Evolutionary conservation across 225 moss, liverwort and hornwort genomes (phyloP).

Genomic region (Pseudisothecium myosuroides): DNA sequence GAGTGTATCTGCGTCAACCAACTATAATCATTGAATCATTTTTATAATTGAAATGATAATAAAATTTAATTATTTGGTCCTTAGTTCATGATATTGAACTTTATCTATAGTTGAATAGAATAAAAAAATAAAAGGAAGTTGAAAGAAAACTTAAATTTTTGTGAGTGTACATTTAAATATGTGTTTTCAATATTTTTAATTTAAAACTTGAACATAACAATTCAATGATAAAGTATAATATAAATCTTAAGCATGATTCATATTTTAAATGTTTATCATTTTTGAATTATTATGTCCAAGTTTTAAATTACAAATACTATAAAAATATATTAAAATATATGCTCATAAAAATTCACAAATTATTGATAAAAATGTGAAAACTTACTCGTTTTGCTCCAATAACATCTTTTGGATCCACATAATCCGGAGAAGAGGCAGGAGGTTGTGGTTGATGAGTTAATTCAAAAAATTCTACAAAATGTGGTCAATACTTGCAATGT

Average conservation of each 20-base stretch:
- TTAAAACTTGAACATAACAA: neutral
- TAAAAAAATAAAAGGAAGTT: no score
- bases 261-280: neutral
- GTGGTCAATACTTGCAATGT: neutral
- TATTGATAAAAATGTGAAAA: neutral
- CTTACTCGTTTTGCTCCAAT: slow-evolving; percentile 10
- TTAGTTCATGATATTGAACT: no score
- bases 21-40: neutral
- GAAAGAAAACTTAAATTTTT: neutral
- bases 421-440: slow-evolving; percentile 16
- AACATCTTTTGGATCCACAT: slow-evolving; percentile 3
- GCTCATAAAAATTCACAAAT: neutral
- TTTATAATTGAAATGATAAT: neutral
- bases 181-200: neutral
- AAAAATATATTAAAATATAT: no score
- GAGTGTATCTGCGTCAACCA: slow-evolving; percentile 8
- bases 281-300: neutral
- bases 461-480: slow-evolving; percentile 26
- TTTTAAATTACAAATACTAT: no score
- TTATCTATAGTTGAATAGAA: neutral
- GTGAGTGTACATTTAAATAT: neutral
- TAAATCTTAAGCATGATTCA: neutral
- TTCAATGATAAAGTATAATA: neutral
- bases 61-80: neutral
- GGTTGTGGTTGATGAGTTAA: slow-evolving; percentile 42